Conservation (phyloP, 225 moss, liverwort and hornwort species). For the Straminergon stramineum region DNA sequence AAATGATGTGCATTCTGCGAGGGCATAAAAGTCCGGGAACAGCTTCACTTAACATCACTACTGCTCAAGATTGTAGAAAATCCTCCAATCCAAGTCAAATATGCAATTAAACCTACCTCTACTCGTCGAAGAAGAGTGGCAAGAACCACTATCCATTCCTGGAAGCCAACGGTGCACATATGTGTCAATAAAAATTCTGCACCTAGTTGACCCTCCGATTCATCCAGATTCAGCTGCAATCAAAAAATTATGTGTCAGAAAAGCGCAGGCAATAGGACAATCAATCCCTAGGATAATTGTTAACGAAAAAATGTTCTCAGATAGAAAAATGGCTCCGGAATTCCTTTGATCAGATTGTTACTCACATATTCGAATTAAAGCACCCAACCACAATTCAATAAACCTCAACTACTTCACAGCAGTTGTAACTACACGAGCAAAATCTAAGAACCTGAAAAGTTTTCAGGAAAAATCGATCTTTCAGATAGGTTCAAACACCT, state of each 20-base stretch:
- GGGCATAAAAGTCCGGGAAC: background rate
- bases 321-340: background rate
- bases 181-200: constrained; percentile 70
- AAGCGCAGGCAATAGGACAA: background rate
- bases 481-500: background rate
- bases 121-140: constrained; percentile 65
- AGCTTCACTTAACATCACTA: background rate
- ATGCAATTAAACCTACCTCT: constrained; percentile 40
- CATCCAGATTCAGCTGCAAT: constrained; percentile 73
- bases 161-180: constrained; percentile 83
- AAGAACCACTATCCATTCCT: constrained; percentile 95
- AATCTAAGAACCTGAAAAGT: background rate
- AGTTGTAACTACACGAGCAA: background rate
- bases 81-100: background rate
- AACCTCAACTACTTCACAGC: background rate
- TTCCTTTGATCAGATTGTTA: background rate
- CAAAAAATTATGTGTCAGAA: background rate
- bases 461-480: background rate
- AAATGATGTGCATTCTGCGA: background rate
- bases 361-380: background rate
- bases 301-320: background rate
- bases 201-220: constrained; percentile 43
- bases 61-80: background rate
- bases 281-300: background rate
- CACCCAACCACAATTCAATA: background rate